Evolutionary conservation across 2,329 filamentous ascomycete genomes (phyloP), one percentile per base, ranked within the genome.

Genomic region (Colletotrichum godetiae): DNA sequence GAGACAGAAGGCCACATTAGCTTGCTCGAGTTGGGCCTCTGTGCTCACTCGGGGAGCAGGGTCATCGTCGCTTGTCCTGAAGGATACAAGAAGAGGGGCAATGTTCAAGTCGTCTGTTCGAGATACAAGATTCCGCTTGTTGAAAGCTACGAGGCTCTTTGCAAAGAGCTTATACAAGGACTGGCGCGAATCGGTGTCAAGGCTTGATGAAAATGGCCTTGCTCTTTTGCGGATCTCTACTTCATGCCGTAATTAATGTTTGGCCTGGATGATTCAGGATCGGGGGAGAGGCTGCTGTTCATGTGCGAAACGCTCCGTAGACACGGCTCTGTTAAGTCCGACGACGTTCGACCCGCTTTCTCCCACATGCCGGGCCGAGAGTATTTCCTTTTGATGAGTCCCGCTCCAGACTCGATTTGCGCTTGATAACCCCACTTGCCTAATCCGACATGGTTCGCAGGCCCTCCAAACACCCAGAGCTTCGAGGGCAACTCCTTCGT

Each of bases 11-110:
- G 89, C 8, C 88, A 89, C 1, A 84, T 92, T 31, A 90, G 87
- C 42, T 79, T 93, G 77, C 80, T 92, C 57, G 91, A 93, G 80
- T 79, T 93, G 22, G 91, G 91, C 0, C 80, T 93, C 4, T 87
- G 82, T 60, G 86, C 86, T 3, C 81, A 77, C 19, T 62, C 62
- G 1, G 81, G 81, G 1, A 15, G 37, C 15, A 88, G 86, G 77
- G 82, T 85, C 1, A 81, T 92, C 12, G 89, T 92, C 0, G 86
- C 87, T 55, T 90, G 87, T 59, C 82, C 85, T 1, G 78, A 83
- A 29, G 84, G 83, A 0, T 93, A 89, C 76, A 85, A 80, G 80
- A 91, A 91, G 78, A 84, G 84, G n/a, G 91, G 89, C 0, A 92
- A 93, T 75, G 88, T 93, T 37, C 82, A 89, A 76, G 81, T 90